A percentile compares a stretch with the other conserved stretches of the same genome.
Conservation (phyloP, 768 basidiomycete genomes). For the Hericium rajendrae region DNA sequence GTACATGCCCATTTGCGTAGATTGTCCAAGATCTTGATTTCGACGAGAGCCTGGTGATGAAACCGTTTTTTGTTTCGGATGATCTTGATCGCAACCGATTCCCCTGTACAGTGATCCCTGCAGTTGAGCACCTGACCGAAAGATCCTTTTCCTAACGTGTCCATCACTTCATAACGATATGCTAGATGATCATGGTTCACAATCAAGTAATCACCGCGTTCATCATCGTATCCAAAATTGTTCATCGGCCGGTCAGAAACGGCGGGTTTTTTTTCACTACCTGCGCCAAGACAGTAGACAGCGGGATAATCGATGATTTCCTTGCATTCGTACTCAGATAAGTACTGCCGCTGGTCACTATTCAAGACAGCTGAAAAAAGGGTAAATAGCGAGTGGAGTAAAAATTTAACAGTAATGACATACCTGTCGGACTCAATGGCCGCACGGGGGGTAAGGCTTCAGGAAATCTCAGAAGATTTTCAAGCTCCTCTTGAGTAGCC, state of each 20-base stretch:
- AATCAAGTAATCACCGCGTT: constrained; percentile 92
- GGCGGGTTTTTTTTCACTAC: constrained; percentile 78
- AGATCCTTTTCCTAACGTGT: constrained; percentile 92
- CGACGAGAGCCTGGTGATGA: constrained; percentile 97
- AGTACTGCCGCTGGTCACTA: constrained; percentile 52
- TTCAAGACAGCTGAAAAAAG: constrained; percentile 48
- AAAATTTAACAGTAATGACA: constrained; percentile 18
- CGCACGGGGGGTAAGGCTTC: constrained; percentile 71
- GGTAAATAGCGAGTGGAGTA: background rate
- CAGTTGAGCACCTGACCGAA: constrained; percentile 97
- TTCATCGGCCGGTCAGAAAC: constrained; percentile 62
- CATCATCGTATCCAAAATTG: constrained; percentile 96
- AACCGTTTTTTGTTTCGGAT: constrained; percentile 99
- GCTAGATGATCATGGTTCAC: constrained; percentile 88
- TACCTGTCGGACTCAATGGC: constrained; percentile 63
- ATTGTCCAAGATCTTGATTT: constrained; percentile 96
- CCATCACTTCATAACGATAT: constrained; percentile 92
- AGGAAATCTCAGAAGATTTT: constrained; percentile 85
- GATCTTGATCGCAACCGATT: constrained; percentile 98
- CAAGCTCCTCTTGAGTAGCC: constrained; percentile 78
- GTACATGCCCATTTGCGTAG: constrained; percentile 90
- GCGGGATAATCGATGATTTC: constrained; percentile 83
- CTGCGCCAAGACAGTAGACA: constrained; percentile 75
- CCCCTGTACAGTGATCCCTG: constrained; percentile 89
- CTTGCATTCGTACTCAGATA: constrained; percentile 84